Conservation (phyloP, 257 asterid species). For the Forsythia viridissima region DNA sequence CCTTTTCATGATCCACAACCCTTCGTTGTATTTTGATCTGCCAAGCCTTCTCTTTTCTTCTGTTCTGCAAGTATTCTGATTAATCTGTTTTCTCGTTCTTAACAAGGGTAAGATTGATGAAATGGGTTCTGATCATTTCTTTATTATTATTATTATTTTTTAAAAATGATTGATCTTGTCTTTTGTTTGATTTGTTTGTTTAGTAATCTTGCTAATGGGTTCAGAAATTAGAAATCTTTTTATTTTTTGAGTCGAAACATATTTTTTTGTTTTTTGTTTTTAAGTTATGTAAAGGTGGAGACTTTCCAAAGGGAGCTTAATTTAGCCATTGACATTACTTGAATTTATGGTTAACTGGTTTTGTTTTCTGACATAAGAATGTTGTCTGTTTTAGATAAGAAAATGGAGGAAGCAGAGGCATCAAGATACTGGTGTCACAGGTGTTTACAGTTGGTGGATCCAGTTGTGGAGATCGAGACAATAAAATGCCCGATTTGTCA, state of each 20-base stretch:
- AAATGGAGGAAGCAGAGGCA: constrained; percentile 57
- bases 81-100: neutral
- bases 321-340: constrained; percentile 8
- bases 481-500: constrained; percentile 74
- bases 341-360: neutral
- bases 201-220: neutral
- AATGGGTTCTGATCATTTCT: neutral
- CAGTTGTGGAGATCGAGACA: constrained; percentile 52
- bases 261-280: no score
- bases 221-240: neutral
- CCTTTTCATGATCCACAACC: neutral
- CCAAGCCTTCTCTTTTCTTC: neutral
- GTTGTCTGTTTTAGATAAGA: neutral
- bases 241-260: neutral
- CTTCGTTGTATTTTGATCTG: neutral
- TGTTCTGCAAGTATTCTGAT: neutral
- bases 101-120: neutral
- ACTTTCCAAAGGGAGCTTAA: neutral
- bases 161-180: neutral
- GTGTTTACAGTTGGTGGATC: constrained; percentile 69
- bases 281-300: neutral
- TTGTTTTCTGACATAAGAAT: neutral
- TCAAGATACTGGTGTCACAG: constrained; percentile 72
- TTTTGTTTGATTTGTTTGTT: no score
- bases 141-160: no score